Evolutionary conservation across 306 rosid species (phyloP).

Genomic region (Cyclanthera cordifolia): DNA sequence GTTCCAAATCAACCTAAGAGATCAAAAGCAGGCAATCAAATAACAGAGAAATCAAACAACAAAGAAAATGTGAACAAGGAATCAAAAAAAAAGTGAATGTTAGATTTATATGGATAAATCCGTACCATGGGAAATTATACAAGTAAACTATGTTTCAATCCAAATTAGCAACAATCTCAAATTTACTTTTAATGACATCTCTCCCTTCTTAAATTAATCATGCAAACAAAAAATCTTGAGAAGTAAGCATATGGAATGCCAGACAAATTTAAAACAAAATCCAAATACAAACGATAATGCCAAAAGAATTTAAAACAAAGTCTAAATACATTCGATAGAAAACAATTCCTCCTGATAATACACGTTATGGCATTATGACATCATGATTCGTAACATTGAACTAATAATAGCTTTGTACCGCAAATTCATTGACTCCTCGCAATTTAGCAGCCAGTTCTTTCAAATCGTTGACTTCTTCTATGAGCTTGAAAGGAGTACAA

Average conservation of each 20-base stretch:
- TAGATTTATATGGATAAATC: background rate
- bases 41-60: background rate
- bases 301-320: background rate
- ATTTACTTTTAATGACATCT: too few relatives aligned
- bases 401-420: slow-evolving; percentile 31
- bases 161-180: background rate
- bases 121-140: background rate
- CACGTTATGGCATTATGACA: background rate
- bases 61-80: background rate
- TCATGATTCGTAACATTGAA: background rate
- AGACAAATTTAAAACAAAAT: background rate
- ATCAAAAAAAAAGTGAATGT: background rate
- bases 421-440: slow-evolving; percentile 64
- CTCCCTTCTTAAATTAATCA: background rate
- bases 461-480: slow-evolving; percentile 66
- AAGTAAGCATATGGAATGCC: background rate
- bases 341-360: background rate
- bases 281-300: background rate
- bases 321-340: background rate
- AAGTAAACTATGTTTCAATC: background rate
- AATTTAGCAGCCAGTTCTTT: slow-evolving; percentile 70
- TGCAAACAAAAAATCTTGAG: background rate
- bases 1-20: slow-evolving; percentile 85
- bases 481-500: slow-evolving; percentile 59
- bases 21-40: background rate